These are phyloP conservation scores for Colletotrichum sp. DNA, from an alignment of 2,329 filamentous ascomycete species.

Conservation along the genomic window DNA sequence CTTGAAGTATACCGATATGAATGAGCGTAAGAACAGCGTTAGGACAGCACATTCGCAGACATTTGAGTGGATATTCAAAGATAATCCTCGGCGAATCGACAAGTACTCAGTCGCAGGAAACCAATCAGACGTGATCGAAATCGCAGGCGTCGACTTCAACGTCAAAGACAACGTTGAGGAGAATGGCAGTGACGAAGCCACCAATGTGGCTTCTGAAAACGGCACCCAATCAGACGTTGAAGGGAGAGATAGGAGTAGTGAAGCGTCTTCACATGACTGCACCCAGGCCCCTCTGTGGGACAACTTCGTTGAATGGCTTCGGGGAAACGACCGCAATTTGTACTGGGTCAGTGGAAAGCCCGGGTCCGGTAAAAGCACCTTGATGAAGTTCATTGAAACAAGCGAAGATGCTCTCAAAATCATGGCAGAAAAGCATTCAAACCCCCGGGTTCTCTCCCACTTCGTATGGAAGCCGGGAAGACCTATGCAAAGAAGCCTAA, in stretches of 20 bases:
- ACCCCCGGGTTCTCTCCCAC: neutral
- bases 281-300: neutral
- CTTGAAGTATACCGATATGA: neutral
- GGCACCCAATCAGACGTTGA: neutral
- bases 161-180: neutral
- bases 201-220: neutral
- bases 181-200: neutral
- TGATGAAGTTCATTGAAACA: slow-evolving; percentile 32
- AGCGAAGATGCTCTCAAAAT: neutral
- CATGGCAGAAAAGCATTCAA: neutral
- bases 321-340: neutral
- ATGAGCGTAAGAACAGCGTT: neutral
- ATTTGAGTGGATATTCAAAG: neutral
- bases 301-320: neutral
- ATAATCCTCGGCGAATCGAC: neutral
- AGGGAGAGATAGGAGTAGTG: neutral
- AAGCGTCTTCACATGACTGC: neutral
- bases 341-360: slow-evolving; percentile 38
- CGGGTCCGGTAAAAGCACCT: slow-evolving; percentile 35
- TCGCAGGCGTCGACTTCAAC: neutral
- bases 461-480: neutral
- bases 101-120: neutral
- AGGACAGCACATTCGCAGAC: neutral
- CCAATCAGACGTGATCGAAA: neutral
- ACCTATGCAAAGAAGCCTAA: neutral